Conservation (phyloP, 2,329 filamentous ascomycete species). For the Cladosporium sphaerospermum region DNA sequence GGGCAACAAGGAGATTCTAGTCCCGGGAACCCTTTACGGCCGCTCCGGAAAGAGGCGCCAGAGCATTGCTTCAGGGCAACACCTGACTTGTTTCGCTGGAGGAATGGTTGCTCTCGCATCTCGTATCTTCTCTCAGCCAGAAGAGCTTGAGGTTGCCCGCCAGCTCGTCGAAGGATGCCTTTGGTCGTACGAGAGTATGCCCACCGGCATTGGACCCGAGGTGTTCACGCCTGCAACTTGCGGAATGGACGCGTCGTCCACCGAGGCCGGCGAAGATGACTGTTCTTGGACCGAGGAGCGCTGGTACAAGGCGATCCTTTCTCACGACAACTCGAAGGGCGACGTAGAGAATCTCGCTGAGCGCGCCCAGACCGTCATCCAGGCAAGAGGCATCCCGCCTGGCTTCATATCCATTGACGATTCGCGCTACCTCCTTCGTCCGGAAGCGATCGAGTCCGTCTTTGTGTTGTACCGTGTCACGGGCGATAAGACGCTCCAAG, state of each 20-base stretch:
- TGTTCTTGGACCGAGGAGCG: constrained; percentile 43
- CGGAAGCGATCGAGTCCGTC: constrained; percentile 75
- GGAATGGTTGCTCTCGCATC: constrained; percentile 65
- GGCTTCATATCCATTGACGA: constrained; percentile 54
- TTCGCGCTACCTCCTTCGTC: constrained; percentile 59
- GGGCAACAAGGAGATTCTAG: constrained; percentile 32
- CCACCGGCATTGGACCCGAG: constrained; percentile 58
- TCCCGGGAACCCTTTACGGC: constrained; percentile 26
- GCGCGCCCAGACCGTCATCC: constrained; percentile 28
- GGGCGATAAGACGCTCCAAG: constrained; percentile 57
- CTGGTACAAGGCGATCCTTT: constrained; percentile 37
- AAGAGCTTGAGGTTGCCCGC: constrained; percentile 51
- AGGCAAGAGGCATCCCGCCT: constrained; percentile 41
- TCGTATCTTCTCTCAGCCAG: constrained; percentile 50
- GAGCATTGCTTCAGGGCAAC: constrained; percentile 44
- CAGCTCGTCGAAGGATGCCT: constrained; percentile 59
- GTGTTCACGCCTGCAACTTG: constrained; percentile 46
- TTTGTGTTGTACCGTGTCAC: constrained; percentile 73
- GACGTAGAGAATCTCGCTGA: constrained; percentile 22
- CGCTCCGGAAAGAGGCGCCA: constrained; percentile 15
- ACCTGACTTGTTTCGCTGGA: constrained; percentile 64
- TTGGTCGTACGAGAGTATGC: constrained; percentile 54
- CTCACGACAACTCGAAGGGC: constrained; percentile 18
- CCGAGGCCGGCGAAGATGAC: constrained; percentile 17
- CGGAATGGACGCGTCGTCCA: constrained; percentile 26